phyloP scores from a whole-genome alignment of 2,329 filamentous ascomycete species.

The Sporothrix luriei region DNA sequence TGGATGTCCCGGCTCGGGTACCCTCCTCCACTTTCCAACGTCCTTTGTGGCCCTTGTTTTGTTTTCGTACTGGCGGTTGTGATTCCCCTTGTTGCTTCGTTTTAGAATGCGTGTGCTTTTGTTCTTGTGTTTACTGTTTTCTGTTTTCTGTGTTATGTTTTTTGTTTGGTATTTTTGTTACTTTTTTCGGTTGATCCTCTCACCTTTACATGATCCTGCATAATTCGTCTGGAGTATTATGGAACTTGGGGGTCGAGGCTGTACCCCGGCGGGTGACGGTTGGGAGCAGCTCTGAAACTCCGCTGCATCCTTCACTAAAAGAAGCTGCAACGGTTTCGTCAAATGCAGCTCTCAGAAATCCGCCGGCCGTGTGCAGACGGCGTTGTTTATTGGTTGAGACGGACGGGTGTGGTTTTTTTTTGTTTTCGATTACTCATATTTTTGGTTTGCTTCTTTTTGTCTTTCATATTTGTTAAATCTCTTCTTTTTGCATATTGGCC shows the following conservation, averaged over 20 bases:
- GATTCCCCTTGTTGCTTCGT: conserved; percentile 32
- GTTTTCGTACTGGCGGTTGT: conserved; percentile 3
- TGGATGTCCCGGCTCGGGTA: background rate
- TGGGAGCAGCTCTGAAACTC: background rate
- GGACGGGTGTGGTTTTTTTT: background rate
- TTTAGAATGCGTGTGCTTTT: conserved; percentile 22
- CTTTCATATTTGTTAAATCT: background rate
- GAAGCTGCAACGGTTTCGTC: background rate
- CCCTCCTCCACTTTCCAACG: background rate
- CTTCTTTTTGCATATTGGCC: too few relatives aligned
- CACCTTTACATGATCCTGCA: background rate
- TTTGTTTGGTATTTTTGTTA: conserved; percentile 1
- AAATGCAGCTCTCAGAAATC: background rate
- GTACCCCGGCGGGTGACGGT: background rate
- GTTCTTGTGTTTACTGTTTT: background rate
- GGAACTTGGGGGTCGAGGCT: background rate
- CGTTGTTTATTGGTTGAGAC: conserved; percentile 7
- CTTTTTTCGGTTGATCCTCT: background rate
- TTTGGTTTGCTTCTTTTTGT: background rate
- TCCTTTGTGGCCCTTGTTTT: background rate
- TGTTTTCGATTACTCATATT: background rate
- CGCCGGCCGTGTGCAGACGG: background rate
- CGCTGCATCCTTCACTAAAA: background rate
- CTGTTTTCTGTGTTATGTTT: background rate
- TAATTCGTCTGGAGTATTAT: conserved; percentile 6